Evolutionary conservation across 768 basidiomycete species (phyloP).

Genomic region (Termitomyces sp.): DNA sequence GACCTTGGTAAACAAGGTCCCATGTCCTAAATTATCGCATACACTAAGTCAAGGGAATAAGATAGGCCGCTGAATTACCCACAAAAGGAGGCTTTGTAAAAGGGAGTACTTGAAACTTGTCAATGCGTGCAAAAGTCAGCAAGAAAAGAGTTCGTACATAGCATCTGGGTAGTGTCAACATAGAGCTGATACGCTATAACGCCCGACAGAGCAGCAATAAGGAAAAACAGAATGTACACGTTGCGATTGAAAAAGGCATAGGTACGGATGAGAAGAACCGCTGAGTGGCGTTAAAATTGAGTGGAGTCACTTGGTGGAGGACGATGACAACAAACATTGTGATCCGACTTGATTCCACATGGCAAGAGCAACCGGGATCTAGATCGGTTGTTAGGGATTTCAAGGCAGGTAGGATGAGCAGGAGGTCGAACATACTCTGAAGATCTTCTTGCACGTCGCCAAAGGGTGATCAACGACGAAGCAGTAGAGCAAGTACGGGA

Average conservation of each 20-base stretch:
- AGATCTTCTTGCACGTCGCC: constrained; percentile 66
- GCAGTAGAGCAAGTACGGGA: constrained; percentile 74
- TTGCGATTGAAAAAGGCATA: constrained; percentile 87
- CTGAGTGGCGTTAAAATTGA: constrained; percentile 30
- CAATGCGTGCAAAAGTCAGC: background rate
- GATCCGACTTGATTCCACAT: constrained; percentile 89
- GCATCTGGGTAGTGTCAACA: constrained; percentile 76
- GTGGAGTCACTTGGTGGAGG: background rate
- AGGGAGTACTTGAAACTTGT: constrained; percentile 45
- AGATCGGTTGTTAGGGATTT: background rate
- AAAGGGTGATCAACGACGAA: constrained; percentile 67
- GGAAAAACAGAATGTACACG: constrained; percentile 56
- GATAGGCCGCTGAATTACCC: constrained; percentile 2
- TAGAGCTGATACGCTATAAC: constrained; percentile 81
- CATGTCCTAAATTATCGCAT: constrained; percentile 26
- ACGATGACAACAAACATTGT: constrained; percentile 46
- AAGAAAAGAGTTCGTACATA: constrained; percentile 35
- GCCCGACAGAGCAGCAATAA: constrained; percentile 64
- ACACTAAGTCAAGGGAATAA: background rate
- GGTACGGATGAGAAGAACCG: constrained; percentile 77
- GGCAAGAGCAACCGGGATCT: constrained; percentile 79
- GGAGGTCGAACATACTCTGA: constrained; percentile 41
- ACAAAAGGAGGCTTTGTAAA: constrained; percentile 65
- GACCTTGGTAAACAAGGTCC: constrained; percentile 82
- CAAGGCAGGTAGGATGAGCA: background rate